Conservation (phyloP, 192 early-diverging fungal species). For the Coemansia sp. region DNA sequence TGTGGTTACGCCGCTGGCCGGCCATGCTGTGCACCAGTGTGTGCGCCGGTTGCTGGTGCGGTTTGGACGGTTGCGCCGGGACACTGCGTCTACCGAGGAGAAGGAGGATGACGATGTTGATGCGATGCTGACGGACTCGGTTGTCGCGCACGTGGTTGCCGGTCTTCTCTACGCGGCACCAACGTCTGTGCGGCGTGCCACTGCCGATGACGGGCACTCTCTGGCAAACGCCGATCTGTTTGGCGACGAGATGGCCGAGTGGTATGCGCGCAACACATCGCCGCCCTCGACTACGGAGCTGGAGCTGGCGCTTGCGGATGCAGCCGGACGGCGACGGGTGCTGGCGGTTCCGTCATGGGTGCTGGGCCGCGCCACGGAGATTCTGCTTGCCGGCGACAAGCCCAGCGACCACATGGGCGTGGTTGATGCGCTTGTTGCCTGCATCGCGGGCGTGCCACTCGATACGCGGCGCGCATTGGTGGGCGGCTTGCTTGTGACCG, state of each 20-base stretch:
- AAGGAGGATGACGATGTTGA: neutral
- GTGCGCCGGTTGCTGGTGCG: slow-evolving; percentile 11
- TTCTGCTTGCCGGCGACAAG: slow-evolving; percentile 75
- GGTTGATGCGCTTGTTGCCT: slow-evolving; percentile 58
- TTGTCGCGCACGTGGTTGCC: slow-evolving; percentile 11
- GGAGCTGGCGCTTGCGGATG: neutral
- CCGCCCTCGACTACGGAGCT: neutral
- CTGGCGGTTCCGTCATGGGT: slow-evolving; percentile 80
- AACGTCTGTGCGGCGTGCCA: neutral
- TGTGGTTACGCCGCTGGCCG: slow-evolving; percentile 18
- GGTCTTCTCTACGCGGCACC: slow-evolving; percentile 15
- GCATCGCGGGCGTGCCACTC: slow-evolving; percentile 60
- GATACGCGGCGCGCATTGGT: slow-evolving; percentile 72
- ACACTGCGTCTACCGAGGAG: neutral
- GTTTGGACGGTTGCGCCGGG: slow-evolving; percentile 3
- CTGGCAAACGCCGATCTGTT: neutral
- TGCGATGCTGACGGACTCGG: slow-evolving; percentile 5
- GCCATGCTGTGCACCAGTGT: slow-evolving; percentile 6
- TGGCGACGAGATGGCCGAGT: slow-evolving; percentile 9
- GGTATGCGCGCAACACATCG: slow-evolving; percentile 19
- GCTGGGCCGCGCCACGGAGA: slow-evolving; percentile 75
- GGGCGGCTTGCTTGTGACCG: slow-evolving; percentile 68
- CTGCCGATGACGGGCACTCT: neutral
- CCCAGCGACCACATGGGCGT: slow-evolving; percentile 62
- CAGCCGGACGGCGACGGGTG: neutral